Evolutionary conservation across 2,329 filamentous ascomycete species (phyloP).

Genomic region (Fusarium azukiicola): DNA sequence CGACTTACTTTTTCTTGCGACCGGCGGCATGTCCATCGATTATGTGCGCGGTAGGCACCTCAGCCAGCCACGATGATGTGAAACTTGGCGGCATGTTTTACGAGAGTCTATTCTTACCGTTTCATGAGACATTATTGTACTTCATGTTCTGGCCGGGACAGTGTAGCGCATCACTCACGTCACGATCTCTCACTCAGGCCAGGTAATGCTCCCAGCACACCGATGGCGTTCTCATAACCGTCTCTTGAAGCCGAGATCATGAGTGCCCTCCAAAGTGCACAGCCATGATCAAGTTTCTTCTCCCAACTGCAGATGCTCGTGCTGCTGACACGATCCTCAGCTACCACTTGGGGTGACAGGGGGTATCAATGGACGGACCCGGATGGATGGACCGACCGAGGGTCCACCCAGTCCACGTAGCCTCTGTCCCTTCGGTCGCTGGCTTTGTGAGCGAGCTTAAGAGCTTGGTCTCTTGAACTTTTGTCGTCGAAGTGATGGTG

Average conservation of each 20-base stretch:
- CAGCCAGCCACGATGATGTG: constrained; percentile 6
- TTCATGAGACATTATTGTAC: too few species aligned
- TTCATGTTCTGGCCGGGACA: neutral
- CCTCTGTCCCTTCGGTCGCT: constrained; percentile 17
- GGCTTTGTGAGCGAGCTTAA: neutral
- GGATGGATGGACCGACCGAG: constrained; percentile 34
- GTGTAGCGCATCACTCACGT: neutral
- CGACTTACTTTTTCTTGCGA: constrained; percentile 24
- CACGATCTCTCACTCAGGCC: neutral
- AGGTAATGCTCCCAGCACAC: too few species aligned
- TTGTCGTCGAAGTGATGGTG: neutral
- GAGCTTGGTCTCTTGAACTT: neutral
- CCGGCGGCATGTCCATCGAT: constrained; percentile 23
- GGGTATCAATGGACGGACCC: constrained; percentile 42
- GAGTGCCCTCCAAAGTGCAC: neutral
- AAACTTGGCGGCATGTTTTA: constrained; percentile 28
- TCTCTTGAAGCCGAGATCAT: constrained; percentile 10
- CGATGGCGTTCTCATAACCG: neutral
- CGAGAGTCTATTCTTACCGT: neutral
- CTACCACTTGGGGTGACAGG: constrained; percentile 32
- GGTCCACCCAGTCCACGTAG: constrained; percentile 32
- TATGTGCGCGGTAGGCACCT: neutral
- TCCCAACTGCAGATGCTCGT: constrained; percentile 14
- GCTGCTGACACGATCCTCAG: constrained; percentile 41
- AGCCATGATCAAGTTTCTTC: constrained; percentile 11